phyloP scores from a whole-genome alignment of 805 yeast genomes.

The Kodamaea neixiangensis region DNA sequence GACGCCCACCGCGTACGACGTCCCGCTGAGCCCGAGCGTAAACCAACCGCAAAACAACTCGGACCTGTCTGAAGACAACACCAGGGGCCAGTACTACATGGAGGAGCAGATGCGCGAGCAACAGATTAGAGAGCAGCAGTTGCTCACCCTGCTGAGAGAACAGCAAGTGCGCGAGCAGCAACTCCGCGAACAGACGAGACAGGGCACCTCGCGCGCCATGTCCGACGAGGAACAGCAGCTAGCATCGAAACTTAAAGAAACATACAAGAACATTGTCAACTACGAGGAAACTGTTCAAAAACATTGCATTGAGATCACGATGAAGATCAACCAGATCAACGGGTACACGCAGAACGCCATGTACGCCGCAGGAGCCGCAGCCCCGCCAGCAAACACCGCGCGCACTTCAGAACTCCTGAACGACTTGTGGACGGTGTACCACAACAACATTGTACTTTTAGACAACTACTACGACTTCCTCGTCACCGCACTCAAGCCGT shows the following conservation, averaged over 20 bases:
- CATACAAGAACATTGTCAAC: constrained; percentile 67
- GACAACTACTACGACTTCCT: constrained; percentile 74
- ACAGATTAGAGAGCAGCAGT: constrained; percentile 2
- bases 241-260: constrained; percentile 71
- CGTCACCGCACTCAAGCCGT: constrained; percentile 67
- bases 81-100: not conserved
- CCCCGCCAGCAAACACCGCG: constrained; percentile 20
- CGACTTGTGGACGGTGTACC: constrained; percentile 72
- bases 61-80: constrained; percentile 36
- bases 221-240: constrained; percentile 64
- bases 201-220: constrained; percentile 29
- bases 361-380: not conserved
- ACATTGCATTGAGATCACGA: constrained; percentile 60
- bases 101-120: constrained; percentile 5
- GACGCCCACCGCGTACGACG: constrained; percentile 41
- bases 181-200: constrained; percentile 1
- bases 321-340: constrained; percentile 44
- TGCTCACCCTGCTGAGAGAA: not conserved
- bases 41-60: constrained; percentile 33
- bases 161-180: not conserved
- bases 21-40: constrained; percentile 42
- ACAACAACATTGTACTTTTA: constrained; percentile 61
- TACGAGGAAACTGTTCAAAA: constrained; percentile 70
- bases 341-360: constrained; percentile 1
- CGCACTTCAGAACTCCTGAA: constrained; percentile 52